Conservation (phyloP, 176 grass and related monocot species). For the Aegilops umbellulata region DNA sequence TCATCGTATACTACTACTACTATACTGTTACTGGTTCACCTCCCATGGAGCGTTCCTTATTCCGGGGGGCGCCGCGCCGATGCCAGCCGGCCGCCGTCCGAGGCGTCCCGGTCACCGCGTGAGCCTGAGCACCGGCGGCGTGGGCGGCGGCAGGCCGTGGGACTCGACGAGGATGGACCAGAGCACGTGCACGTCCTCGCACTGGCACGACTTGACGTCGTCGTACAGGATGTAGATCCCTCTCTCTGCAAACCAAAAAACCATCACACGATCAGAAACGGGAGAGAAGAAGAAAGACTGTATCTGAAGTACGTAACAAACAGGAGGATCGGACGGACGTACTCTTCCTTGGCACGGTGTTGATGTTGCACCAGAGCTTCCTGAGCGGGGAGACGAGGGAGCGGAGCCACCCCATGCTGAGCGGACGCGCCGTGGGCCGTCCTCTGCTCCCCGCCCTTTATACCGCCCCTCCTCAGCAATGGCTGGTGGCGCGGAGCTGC, state of each 20-base stretch:
- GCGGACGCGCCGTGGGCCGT: background rate
- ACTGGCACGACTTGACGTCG: constrained; percentile 70
- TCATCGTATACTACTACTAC: background rate
- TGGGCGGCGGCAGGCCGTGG: constrained; percentile 45
- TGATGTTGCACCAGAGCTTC: constrained; percentile 50
- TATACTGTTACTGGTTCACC: background rate
- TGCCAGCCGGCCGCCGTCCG: background rate
- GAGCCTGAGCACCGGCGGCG: constrained; percentile 16
- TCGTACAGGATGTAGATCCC: constrained; percentile 60
- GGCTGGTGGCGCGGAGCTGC: background rate
- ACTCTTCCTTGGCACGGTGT: constrained; percentile 38
- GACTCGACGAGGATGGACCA: constrained; percentile 59
- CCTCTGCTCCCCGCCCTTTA: background rate
- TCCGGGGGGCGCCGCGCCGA: constrained; percentile 5
- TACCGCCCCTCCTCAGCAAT: background rate
- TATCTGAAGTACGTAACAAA: no score
- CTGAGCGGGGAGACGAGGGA: constrained; percentile 41
- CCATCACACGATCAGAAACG: background rate
- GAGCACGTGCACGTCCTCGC: constrained; percentile 69
- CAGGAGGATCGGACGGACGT: no score
- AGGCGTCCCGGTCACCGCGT: background rate
- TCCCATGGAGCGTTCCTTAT: constrained; percentile 21
- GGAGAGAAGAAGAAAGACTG: background rate
- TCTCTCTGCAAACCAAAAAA: constrained; percentile 5
- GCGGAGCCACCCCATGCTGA: constrained; percentile 52